These are phyloP conservation scores for Albugo candida DNA, from an alignment of 352 stramenopile species.

Conservation along the genomic window DNA sequence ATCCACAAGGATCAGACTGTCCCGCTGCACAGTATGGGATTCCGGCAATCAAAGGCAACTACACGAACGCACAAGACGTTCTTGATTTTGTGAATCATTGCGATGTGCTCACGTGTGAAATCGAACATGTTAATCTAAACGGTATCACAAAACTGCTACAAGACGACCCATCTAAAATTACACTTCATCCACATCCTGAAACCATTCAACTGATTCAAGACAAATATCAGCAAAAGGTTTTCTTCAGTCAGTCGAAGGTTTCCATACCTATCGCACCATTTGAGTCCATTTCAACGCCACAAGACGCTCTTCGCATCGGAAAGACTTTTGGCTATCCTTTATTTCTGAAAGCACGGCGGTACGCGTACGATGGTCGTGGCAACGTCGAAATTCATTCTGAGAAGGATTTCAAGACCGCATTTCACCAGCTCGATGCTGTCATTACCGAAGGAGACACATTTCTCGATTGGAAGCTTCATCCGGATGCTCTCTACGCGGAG, in stretches of 20 bases:
- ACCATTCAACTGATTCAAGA: constrained; percentile 94
- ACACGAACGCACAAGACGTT: constrained; percentile 48
- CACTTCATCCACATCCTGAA: constrained; percentile 74
- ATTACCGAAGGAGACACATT: constrained; percentile 7
- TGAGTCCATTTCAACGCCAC: constrained; percentile 19
- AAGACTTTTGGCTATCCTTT: constrained; percentile 84
- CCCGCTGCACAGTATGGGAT: constrained; percentile 56
- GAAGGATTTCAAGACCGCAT: constrained; percentile 64
- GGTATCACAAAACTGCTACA: constrained; percentile 62
- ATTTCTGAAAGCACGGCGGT: constrained; percentile 94
- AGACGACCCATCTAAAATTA: constrained; percentile 52
- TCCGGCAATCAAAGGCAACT: constrained; percentile 52
- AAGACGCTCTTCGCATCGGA: constrained; percentile 23
- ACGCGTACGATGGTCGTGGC: constrained; percentile 93
- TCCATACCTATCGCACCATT: constrained; percentile 36
- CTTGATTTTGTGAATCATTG: constrained; percentile 52
- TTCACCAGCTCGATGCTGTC: constrained; percentile 53
- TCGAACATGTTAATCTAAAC: constrained; percentile 94
- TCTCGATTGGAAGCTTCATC: background rate
- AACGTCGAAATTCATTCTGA: constrained; percentile 85
- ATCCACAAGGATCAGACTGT: constrained; percentile 63
- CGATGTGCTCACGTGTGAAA: constrained; percentile 95
- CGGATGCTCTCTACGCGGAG: constrained; percentile 79
- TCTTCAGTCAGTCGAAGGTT: constrained; percentile 23
- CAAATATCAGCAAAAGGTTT: constrained; percentile 93